Percentiles rank a stretch among this genome's conserved stretches.
Conservation (phyloP, 176 grass and related monocot species). For the Chloris gayana region DNA sequence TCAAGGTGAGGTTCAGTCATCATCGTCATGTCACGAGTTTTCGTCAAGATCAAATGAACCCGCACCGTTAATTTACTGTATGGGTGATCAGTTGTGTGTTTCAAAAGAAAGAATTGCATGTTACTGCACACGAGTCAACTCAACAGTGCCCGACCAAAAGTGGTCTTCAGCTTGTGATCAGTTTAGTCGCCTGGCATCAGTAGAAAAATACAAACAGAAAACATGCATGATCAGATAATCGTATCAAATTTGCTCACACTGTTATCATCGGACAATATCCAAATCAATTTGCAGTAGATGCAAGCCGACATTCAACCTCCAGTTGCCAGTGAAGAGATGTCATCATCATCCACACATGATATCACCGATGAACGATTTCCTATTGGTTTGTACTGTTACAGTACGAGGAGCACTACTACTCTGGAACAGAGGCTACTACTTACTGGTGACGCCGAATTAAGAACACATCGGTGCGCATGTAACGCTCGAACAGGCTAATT, state of each 20-base stretch:
- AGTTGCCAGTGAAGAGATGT: neutral
- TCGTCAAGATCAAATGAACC: constrained; percentile 17
- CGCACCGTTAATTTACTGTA: neutral
- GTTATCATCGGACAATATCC: neutral
- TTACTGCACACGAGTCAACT: neutral
- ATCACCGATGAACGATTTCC: neutral
- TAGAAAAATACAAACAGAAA: neutral
- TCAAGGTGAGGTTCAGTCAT: constrained; percentile 23
- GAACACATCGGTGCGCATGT: constrained; percentile 21
- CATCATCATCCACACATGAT: neutral
- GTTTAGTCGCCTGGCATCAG: neutral
- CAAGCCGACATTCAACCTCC: neutral
- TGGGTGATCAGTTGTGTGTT: neutral
- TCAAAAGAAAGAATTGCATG: neutral
- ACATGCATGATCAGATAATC: neutral
- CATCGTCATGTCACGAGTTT: neutral
- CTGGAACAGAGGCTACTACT: neutral
- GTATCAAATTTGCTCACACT: neutral
- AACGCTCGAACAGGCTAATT: neutral
- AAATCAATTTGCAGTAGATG: neutral
- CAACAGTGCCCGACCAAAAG: neutral
- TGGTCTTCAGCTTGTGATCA: neutral
- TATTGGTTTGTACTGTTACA: neutral
- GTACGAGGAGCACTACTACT: neutral
- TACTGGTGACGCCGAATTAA: constrained; percentile 8